Percentiles rank a stretch among this genome's conserved stretches.
Conservation (phyloP, 2,329 filamentous ascomycete genomes). For the Leptosphaerulina australis region DNA sequence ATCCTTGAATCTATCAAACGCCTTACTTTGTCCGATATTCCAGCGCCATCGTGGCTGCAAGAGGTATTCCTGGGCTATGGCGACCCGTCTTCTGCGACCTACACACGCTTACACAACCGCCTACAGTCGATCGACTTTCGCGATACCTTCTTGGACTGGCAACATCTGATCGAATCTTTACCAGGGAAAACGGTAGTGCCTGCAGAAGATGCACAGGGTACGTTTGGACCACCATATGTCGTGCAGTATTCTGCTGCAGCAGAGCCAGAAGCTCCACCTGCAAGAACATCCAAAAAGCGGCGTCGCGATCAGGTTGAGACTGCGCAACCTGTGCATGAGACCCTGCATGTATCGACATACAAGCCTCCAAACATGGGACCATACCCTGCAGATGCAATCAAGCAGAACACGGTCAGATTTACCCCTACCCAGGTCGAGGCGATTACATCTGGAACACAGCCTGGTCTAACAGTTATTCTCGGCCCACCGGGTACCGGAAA, state of each 20-base stretch:
- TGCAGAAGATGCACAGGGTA: slow-evolving; percentile 70
- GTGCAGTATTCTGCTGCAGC: slow-evolving; percentile 64
- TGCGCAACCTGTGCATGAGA: slow-evolving; percentile 64
- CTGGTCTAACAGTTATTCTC: slow-evolving; percentile 90
- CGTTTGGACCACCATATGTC: slow-evolving; percentile 87
- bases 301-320: slow-evolving; percentile 75
- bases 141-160: slow-evolving; percentile 95
- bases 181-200: slow-evolving; percentile 87
- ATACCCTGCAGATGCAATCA: slow-evolving; percentile 83
- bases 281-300: slow-evolving; percentile 79
- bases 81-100: slow-evolving; percentile 85
- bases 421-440: slow-evolving; percentile 91
- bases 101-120: slow-evolving; percentile 79
- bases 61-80: slow-evolving; percentile 98
- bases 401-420: slow-evolving; percentile 82
- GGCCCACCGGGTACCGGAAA: slow-evolving; percentile 97
- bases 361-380: slow-evolving; percentile 86
- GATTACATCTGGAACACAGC: slow-evolving; percentile 90
- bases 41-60: slow-evolving; percentile 88
- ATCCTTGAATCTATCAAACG: slow-evolving; percentile 90
- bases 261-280: slow-evolving; percentile 53
- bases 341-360: slow-evolving; percentile 85
- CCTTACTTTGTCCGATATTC: slow-evolving; percentile 82
- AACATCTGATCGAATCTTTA: slow-evolving; percentile 87
- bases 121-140: slow-evolving; percentile 83